phyloP scores from a whole-genome alignment of 2,329 filamentous ascomycete species.

The Cercospora canescens region DNA sequence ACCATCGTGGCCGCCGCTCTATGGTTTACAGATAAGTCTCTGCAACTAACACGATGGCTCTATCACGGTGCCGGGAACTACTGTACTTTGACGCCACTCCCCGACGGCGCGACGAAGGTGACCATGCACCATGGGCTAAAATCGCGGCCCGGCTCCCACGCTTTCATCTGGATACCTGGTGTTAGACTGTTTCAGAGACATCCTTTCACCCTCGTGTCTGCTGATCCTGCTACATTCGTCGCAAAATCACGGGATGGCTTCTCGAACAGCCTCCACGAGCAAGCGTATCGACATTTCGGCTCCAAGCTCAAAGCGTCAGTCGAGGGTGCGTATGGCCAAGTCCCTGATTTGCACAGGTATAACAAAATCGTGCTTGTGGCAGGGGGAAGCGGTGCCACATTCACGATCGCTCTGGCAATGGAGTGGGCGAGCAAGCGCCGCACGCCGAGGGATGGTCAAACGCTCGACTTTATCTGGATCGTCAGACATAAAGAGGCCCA shows the following conservation, averaged over 20 bases:
- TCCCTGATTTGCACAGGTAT: conserved; percentile 52
- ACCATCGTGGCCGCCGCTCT: conserved; percentile 20
- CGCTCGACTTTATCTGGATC: conserved; percentile 46
- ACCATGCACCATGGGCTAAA: conserved; percentile 19
- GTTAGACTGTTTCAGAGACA: conserved; percentile 22
- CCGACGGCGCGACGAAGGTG: conserved; percentile 22
- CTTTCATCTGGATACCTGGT: conserved; percentile 28
- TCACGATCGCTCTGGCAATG: conserved; percentile 57
- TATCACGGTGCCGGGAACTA: conserved; percentile 21
- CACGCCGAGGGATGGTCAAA: conserved; percentile 45
- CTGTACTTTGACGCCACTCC: conserved; percentile 24
- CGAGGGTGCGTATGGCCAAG: conserved; percentile 33
- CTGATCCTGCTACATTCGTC: conserved; percentile 23
- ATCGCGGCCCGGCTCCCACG: conserved; percentile 23
- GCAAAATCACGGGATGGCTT: conserved; percentile 27
- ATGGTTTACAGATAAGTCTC: conserved; percentile 23
- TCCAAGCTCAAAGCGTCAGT: conserved; percentile 20
- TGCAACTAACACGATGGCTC: conserved; percentile 22
- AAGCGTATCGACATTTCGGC: conserved; percentile 20
- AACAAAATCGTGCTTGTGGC: conserved; percentile 60
- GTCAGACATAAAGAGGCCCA: conserved; percentile 32
- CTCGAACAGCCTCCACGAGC: conserved; percentile 21
- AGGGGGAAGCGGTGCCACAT: conserved; percentile 62
- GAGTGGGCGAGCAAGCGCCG: conserved; percentile 39
- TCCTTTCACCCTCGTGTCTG: conserved; percentile 27